Percentiles rank a stretch among this genome's conserved stretches.
phyloP scores from a whole-genome alignment of 106 monocot species.

The Dendrobium chrysotoxum region DNA sequence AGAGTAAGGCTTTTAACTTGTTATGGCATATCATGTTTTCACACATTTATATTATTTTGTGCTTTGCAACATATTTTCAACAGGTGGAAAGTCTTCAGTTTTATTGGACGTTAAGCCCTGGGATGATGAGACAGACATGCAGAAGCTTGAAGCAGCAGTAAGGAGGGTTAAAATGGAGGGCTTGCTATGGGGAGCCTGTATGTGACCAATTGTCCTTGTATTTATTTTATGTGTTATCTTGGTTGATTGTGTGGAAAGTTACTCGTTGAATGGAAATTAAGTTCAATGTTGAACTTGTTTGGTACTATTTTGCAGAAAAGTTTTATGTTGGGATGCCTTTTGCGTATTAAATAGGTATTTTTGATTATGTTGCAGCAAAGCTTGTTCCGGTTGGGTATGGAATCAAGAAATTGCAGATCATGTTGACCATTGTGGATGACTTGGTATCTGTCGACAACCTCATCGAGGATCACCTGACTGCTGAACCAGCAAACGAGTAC shows the following conservation, averaged over 20 bases:
- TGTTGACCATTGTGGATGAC: constrained; percentile 92
- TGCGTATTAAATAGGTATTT: neutral
- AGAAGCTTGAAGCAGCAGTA: constrained; percentile 77
- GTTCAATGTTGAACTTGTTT: too few relatives aligned
- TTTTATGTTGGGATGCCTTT: neutral
- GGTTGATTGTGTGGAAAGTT: too few relatives aligned
- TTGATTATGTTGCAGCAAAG: constrained; percentile 51
- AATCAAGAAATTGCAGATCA: constrained; percentile 86
- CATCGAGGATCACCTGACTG: constrained; percentile 58
- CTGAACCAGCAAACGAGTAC: constrained; percentile 65
- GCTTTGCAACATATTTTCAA: neutral
- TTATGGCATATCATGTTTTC: too few relatives aligned
- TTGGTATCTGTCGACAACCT: constrained; percentile 81
- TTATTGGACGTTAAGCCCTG: constrained; percentile 90
- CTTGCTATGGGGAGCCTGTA: neutral
- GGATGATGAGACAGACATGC: constrained; percentile 98
- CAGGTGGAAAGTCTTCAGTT: constrained; percentile 87
- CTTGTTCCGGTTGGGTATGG: constrained; percentile 87
- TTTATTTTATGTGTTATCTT: too few relatives aligned
- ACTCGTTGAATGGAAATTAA: too few relatives aligned
- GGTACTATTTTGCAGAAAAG: too few relatives aligned
- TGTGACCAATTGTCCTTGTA: neutral
- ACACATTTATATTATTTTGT: too few relatives aligned
- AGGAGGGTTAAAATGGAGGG: constrained; percentile 13
- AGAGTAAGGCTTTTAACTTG: too few relatives aligned